These are phyloP conservation scores for Amanita rubescens DNA, from an alignment of 768 basidiomycete species.

Conservation along the genomic window DNA sequence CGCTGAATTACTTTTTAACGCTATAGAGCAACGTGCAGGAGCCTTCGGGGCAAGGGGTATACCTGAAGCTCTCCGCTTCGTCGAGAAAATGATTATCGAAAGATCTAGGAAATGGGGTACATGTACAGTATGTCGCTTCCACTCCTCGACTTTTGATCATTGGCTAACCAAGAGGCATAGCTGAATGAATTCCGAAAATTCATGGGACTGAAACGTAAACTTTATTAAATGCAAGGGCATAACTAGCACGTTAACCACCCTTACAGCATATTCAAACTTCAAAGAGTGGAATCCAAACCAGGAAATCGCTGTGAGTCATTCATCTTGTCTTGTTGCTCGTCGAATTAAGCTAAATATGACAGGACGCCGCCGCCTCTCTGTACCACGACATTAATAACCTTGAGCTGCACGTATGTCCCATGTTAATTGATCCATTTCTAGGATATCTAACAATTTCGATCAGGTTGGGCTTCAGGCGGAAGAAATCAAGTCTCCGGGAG, in stretches of 20 bases:
- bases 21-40: conserved; percentile 50
- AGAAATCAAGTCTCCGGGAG: conserved; percentile 52
- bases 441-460: neutral
- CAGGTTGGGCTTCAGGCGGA: conserved; percentile 68
- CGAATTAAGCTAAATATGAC: neutral
- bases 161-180: conserved; percentile 20
- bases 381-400: conserved; percentile 73
- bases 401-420: conserved; percentile 57
- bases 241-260: neutral
- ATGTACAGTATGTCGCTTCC: conserved; percentile 48
- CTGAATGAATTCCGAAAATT: conserved; percentile 70
- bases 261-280: conserved; percentile 52
- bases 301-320: conserved; percentile 40
- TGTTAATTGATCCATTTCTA: neutral
- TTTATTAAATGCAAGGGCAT: neutral
- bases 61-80: conserved; percentile 54
- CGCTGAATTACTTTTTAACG: conserved; percentile 52
- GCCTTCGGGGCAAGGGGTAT: conserved; percentile 66
- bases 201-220: conserved; percentile 59
- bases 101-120: conserved; percentile 61
- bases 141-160: neutral
- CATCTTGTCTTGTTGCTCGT: neutral
- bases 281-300: conserved; percentile 66
- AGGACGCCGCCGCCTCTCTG: conserved; percentile 57
- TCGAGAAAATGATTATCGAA: conserved; percentile 65